Evolutionary conservation across 495 filamentous ascomycete genomes (phyloP).

Genomic region (Hypoxylon crocopeplum): DNA sequence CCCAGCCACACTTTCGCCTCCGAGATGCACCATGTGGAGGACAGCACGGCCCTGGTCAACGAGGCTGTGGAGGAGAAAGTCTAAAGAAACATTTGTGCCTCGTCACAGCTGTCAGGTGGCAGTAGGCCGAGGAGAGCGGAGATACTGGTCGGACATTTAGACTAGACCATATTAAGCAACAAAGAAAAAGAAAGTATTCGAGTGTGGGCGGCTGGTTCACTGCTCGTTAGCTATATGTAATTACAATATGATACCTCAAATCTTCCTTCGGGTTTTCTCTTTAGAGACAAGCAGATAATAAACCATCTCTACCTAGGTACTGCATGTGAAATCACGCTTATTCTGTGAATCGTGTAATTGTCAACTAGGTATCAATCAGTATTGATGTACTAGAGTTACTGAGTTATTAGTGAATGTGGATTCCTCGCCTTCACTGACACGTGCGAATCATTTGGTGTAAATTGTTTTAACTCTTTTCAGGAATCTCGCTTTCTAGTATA

Average conservation of each 20-base stretch:
- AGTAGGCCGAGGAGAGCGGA: background rate
- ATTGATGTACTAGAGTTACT: too few species aligned
- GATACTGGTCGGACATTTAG: background rate
- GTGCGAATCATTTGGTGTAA: too few species aligned
- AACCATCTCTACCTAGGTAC: too few species aligned
- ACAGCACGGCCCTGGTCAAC: constrained; percentile 20
- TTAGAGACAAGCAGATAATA: too few species aligned
- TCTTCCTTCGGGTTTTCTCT: background rate
- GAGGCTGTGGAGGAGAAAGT: constrained; percentile 39
- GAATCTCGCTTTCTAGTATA: too few species aligned
- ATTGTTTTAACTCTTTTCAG: too few species aligned
- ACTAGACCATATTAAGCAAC: constrained; percentile 12
- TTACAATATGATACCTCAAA: constrained; percentile 12
- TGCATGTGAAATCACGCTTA: too few species aligned
- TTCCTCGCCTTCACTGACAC: too few species aligned
- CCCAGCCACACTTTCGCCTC: constrained; percentile 68
- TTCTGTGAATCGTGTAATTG: too few species aligned
- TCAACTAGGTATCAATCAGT: too few species aligned
- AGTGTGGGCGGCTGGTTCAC: background rate
- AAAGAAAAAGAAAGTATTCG: background rate
- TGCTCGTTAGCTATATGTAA: background rate
- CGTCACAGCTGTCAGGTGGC: background rate
- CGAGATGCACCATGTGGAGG: constrained; percentile 55
- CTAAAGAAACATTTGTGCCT: constrained; percentile 4
- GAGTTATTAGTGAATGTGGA: too few species aligned